Percentiles rank a stretch among this genome's conserved stretches.
Conservation (phyloP, 345 rosid genomes). For the Laguncularia racemosa region DNA sequence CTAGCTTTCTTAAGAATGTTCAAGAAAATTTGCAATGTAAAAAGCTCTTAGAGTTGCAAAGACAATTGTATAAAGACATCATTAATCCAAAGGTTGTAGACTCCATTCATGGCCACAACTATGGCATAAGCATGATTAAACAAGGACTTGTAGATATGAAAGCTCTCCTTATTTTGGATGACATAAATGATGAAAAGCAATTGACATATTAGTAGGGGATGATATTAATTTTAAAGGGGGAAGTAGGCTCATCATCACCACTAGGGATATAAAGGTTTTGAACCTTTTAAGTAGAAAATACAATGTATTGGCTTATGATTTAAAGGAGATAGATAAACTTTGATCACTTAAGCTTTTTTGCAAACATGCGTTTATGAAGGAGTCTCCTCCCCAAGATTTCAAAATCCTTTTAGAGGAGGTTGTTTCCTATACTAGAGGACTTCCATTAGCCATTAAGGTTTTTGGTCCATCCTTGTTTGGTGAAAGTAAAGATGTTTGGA, state of each 20-base stretch:
- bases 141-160: neutral
- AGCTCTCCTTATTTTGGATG: slow-evolving; percentile 1
- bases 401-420: neutral
- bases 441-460: neutral
- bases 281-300: too few relatives aligned
- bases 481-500: too few relatives aligned
- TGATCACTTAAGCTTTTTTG: neutral
- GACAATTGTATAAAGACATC: neutral
- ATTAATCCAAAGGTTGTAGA: rapidly evolving
- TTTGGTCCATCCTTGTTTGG: too few relatives aligned
- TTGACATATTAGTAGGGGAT: neutral
- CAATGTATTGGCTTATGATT: neutral
- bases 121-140: neutral
- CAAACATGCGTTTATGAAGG: neutral
- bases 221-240: neutral
- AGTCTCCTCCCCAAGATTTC: neutral
- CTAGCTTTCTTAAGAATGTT: neutral
- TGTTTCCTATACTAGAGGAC: neutral
- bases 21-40: neutral
- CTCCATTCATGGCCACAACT: neutral
- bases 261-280: neutral
- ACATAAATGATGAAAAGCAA: neutral
- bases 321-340: neutral
- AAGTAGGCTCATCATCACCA: slow-evolving; percentile 4
- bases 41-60: neutral